Percentiles rank a stretch among this genome's conserved stretches.
Conservation (phyloP, 2,329 filamentous ascomycete species). For the Clonostachys solani region DNA sequence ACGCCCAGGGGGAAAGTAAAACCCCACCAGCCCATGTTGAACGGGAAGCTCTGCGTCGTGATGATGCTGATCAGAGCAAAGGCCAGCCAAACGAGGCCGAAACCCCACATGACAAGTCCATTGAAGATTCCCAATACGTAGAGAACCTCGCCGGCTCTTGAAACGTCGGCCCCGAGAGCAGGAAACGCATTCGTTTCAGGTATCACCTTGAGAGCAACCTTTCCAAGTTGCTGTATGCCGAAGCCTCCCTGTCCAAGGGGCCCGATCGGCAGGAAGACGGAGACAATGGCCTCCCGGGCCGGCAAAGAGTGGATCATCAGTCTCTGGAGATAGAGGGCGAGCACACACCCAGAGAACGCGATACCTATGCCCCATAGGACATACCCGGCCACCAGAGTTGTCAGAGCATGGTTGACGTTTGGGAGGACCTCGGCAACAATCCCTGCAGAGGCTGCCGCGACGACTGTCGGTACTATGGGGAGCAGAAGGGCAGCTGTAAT, state of each 20-base stretch:
- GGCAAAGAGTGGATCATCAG: slow-evolving; percentile 63
- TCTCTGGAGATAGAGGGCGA: slow-evolving; percentile 67
- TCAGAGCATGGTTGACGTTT: slow-evolving; percentile 47
- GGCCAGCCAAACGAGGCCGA: slow-evolving; percentile 35
- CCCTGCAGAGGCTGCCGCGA: slow-evolving; percentile 61
- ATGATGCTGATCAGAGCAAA: slow-evolving; percentile 35
- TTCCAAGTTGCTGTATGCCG: slow-evolving; percentile 46
- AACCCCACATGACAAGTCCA: slow-evolving; percentile 38
- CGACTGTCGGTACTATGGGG: slow-evolving; percentile 63
- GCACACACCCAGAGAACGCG: slow-evolving; percentile 53
- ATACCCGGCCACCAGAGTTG: slow-evolving; percentile 61
- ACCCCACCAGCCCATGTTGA: slow-evolving; percentile 44
- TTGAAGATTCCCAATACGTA: slow-evolving; percentile 52
- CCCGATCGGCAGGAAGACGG: slow-evolving; percentile 62
- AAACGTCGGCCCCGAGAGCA: slow-evolving; percentile 23
- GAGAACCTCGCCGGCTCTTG: slow-evolving; percentile 35
- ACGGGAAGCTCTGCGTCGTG: slow-evolving; percentile 33
- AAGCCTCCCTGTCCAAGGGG: slow-evolving; percentile 65
- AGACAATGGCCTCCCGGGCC: slow-evolving; percentile 62
- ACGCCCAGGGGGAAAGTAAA: slow-evolving; percentile 43
- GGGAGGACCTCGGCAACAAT: slow-evolving; percentile 57
- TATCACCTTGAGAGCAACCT: slow-evolving; percentile 35
- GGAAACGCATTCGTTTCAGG: slow-evolving; percentile 38
- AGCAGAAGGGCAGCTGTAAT: slow-evolving; percentile 64
- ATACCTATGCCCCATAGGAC: slow-evolving; percentile 62